A percentile compares a stretch with the other conserved stretches of the same genome.
phyloP scores from a whole-genome alignment of 2,329 filamentous ascomycete genomes.

The Colletotrichum camelliae region DNA sequence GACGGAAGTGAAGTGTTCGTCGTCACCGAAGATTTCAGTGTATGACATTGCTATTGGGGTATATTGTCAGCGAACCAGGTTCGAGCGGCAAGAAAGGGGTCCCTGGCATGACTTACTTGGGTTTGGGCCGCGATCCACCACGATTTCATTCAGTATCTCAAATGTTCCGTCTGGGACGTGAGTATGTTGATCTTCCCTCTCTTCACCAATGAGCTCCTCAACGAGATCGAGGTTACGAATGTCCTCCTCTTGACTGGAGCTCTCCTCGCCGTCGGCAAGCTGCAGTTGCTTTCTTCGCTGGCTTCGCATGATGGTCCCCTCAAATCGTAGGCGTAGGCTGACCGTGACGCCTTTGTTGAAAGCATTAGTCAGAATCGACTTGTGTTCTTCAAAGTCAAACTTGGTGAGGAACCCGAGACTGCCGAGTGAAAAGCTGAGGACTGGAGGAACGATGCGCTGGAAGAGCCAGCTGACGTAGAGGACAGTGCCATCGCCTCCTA shows the following conservation, averaged over 20 bases:
- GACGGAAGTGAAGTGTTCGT: constrained; percentile 93
- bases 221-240: constrained; percentile 70
- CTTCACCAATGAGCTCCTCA: constrained; percentile 88
- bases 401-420: constrained; percentile 96
- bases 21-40: constrained; percentile 91
- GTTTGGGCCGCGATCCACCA: constrained; percentile 92
- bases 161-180: constrained; percentile 84
- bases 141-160: constrained; percentile 96
- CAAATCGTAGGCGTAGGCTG: constrained; percentile 85
- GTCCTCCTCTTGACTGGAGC: constrained; percentile 39
- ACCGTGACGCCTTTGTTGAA: constrained; percentile 88
- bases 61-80: neutral
- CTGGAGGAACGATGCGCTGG: constrained; percentile 91
- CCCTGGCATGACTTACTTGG: constrained; percentile 66
- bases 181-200: constrained; percentile 82
- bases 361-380: constrained; percentile 70
- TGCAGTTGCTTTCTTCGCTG: constrained; percentile 49
- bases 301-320: constrained; percentile 91
- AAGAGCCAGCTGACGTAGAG: constrained; percentile 97
- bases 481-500: constrained; percentile 96
- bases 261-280: constrained; percentile 24
- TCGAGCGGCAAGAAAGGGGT: neutral
- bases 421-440: constrained; percentile 88
- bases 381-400: constrained; percentile 85
- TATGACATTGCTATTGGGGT: constrained; percentile 76